Evolutionary conservation across 208 protist species (phyloP).

Genomic region (Acanthamoeba culbertsoni): DNA sequence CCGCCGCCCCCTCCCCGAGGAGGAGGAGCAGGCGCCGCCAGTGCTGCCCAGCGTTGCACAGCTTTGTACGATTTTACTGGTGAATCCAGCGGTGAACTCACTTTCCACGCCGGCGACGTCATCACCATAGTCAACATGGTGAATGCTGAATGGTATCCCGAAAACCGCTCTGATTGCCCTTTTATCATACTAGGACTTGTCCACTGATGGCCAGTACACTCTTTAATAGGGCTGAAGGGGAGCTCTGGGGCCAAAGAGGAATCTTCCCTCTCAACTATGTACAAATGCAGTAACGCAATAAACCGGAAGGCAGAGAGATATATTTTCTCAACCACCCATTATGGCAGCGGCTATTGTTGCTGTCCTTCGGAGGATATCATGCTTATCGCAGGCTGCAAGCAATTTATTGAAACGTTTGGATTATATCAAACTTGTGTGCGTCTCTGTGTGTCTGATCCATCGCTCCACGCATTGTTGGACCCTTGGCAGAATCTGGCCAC

Average conservation of each 20-base stretch:
- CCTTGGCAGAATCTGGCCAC: no score
- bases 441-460: not conserved
- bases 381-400: no score
- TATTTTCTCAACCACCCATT: not conserved
- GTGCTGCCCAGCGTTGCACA: not conserved
- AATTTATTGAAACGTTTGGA: no score
- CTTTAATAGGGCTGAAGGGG: not conserved
- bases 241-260: not conserved
- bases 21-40: not conserved
- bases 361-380: no score
- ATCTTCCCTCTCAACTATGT: conserved; percentile 48
- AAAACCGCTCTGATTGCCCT: not conserved
- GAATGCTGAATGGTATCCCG: conserved; percentile 11
- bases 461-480: no score
- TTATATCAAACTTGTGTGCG: no score
- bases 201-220: not conserved
- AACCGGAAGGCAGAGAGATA: no score
- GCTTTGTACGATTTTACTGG: conserved; percentile 31
- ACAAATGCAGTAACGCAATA: not conserved
- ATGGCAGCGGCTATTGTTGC: not conserved
- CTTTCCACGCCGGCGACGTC: not conserved
- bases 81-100: not conserved
- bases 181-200: not conserved
- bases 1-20: not conserved
- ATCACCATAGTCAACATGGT: not conserved